These are phyloP conservation scores for Dryas drummondii DNA, from an alignment of 306 rosid species.

Conservation along the genomic window DNA sequence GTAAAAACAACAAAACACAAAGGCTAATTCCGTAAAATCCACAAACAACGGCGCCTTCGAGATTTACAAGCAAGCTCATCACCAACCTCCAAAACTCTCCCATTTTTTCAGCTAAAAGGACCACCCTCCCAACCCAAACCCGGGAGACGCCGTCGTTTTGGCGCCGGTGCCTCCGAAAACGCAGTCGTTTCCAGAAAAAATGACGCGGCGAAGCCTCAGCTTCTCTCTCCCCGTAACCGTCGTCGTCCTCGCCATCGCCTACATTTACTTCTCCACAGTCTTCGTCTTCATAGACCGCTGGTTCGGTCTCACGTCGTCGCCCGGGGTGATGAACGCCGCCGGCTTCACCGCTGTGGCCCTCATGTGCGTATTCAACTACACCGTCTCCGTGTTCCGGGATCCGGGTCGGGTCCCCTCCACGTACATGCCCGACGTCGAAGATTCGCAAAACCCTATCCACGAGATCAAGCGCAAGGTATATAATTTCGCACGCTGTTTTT, in stretches of 20 bases:
- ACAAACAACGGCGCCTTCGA: conserved; percentile 27
- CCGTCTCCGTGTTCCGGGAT: conserved; percentile 56
- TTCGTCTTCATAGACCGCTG: conserved; percentile 80
- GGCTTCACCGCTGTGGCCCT: conserved; percentile 69
- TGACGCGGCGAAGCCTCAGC: conserved; percentile 46
- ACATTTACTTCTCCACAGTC: conserved; percentile 68
- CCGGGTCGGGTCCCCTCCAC: conserved; percentile 89
- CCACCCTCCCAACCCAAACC: background rate
- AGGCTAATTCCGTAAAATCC: conserved; percentile 25
- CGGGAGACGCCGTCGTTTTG: conserved; percentile 71
- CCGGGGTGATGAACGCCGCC: conserved; percentile 73
- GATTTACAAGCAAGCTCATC: conserved; percentile 17
- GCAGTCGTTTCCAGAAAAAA: conserved; percentile 23
- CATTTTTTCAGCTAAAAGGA: background rate
- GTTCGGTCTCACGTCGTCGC: conserved; percentile 91
- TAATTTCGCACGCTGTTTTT: conserved; percentile 2
- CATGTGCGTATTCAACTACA: conserved; percentile 56
- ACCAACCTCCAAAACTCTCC: background rate
- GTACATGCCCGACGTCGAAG: conserved; percentile 78
- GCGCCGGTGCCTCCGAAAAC: conserved; percentile 61
- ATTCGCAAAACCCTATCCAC: conserved; percentile 57
- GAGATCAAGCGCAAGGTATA: conserved; percentile 98
- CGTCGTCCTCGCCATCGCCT: conserved; percentile 58
- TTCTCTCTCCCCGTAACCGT: conserved; percentile 65
- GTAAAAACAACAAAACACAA: background rate